Evolutionary conservation across 169 alveolate genomes (phyloP), one percentile per base, ranked within the genome.

Genomic region (Blepharisma undulans): DNA sequence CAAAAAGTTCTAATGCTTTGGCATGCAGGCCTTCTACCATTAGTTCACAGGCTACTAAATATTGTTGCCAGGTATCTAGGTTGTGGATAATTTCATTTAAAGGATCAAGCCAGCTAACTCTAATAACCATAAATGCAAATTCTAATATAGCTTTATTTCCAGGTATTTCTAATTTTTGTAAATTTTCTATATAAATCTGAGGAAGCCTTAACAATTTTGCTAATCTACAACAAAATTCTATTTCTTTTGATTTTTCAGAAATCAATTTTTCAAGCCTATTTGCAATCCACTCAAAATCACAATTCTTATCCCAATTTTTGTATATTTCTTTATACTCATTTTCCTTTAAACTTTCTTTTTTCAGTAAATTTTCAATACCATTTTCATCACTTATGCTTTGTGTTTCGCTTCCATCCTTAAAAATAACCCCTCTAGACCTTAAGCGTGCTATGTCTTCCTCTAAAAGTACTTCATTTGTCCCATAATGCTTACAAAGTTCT

Each of bases 401-500:
- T 48, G 66, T 48, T 48, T 48, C 66, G 14, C 66, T 48, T 48
- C 66, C 66, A 0, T 48, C 66, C 14, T 48, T 48, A 48, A 48
- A 48, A 48, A 48, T 48, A 18, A 48, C 66, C 66, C 66, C 66
- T 48, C 12, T 48, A 48, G 66, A 48, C 66, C 66, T 48, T 18
- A 48, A 48, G 7, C 66, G 7, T 2, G 66, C 16, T 22, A 36
- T 21, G 14, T 82, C 89, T 22, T 59, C 77, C 0, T 82, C 78
- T 21, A 14, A 7, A 22, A 82, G 34, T 34, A 82, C 22, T 32
- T 25, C 29, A 25, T 30, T 36, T 14, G 14, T 21, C 27, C 89
- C 89, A 74, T 36, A 82, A 25, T 36, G 27, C 34, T 82, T 22
- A 30, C 89, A 34, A 29, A 82, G 76, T 82, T 82, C 60, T 60